phyloP scores from a whole-genome alignment of 345 rosid genomes.

The Murraya paniculata region DNA sequence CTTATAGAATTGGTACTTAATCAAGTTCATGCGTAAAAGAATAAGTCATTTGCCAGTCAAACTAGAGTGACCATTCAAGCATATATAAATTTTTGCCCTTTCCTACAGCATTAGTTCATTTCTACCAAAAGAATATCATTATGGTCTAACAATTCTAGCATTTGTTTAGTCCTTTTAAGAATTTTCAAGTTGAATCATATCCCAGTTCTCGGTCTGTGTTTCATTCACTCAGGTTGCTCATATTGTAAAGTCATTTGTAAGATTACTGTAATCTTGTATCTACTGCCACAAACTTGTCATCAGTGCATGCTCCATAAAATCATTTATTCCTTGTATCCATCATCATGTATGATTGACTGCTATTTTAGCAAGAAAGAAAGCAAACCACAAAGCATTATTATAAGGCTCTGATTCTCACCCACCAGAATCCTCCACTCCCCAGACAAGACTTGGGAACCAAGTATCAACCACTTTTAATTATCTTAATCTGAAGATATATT shows the following conservation, averaged over 20 bases:
- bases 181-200: no score
- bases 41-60: not conserved
- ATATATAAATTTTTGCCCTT: not conserved
- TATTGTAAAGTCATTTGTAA: not conserved
- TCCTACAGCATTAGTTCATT: not conserved
- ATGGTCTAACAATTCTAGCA: not conserved
- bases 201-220: no score
- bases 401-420: not conserved
- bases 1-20: not conserved
- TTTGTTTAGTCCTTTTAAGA: not conserved
- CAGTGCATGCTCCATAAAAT: not conserved
- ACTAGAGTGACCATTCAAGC: not conserved
- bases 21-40: not conserved
- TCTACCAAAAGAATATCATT: not conserved
- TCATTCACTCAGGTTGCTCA: not conserved
- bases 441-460: not conserved
- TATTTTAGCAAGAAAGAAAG: not conserved
- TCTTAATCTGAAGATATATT: no score
- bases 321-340: not conserved
- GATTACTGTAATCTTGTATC: not conserved
- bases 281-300: not conserved
- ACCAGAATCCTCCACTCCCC: not conserved
- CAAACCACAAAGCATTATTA: not conserved
- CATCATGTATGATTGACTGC: not conserved
- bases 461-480: no score